Conservation (phyloP, 225 moss, liverwort and hornwort genomes). For the Pseudisothecium myosuroides region DNA sequence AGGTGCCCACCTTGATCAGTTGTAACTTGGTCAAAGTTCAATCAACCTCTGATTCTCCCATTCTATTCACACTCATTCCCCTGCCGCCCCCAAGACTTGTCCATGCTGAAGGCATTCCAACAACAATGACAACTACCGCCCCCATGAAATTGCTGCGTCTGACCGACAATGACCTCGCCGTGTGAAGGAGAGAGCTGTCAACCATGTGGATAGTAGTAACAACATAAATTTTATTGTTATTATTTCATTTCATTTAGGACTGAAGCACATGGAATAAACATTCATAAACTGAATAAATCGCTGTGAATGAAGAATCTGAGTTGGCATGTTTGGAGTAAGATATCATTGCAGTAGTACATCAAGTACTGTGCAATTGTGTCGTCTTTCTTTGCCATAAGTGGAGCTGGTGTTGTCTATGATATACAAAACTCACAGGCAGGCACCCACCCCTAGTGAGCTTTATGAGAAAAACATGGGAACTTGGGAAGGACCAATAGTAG, state of each 20-base stretch:
- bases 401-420: not conserved
- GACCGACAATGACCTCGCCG: not conserved
- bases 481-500: not conserved
- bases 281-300: not conserved
- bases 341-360: not conserved
- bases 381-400: not conserved
- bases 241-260: not conserved
- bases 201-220: not conserved
- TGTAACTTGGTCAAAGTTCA: not conserved
- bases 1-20: not conserved
- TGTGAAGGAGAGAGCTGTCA: not conserved
- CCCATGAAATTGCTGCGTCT: not conserved
- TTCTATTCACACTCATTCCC: not conserved
- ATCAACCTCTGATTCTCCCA: not conserved
- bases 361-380: not conserved
- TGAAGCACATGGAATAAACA: too few species aligned
- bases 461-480: not conserved
- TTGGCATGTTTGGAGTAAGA: not conserved
- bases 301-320: not conserved
- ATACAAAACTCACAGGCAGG: not conserved
- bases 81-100: not conserved
- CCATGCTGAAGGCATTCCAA: not conserved
- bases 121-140: not conserved
- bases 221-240: not conserved
- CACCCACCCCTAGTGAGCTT: not conserved